phyloP scores from a whole-genome alignment of 192 early-diverging fungal species.

The Umbelopsis sp. region DNA sequence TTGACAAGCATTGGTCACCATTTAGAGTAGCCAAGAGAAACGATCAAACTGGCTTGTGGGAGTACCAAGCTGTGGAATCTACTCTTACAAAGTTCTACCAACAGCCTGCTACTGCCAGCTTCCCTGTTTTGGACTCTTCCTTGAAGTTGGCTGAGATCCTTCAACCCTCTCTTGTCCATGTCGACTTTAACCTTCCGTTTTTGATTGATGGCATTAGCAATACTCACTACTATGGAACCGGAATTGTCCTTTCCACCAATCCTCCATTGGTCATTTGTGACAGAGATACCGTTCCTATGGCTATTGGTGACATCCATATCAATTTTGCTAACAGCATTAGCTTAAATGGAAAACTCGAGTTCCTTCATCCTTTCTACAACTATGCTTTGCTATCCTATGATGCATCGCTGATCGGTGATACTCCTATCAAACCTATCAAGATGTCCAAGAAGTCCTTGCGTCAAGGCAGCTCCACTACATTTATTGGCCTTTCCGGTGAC shows the following conservation, averaged over 20 bases:
- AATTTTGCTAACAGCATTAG: constrained; percentile 83
- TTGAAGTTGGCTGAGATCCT: constrained; percentile 66
- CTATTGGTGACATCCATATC: constrained; percentile 73
- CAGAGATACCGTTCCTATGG: constrained; percentile 79
- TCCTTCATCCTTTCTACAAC: constrained; percentile 88
- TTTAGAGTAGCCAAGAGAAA: constrained; percentile 80
- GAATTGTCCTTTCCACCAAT: constrained; percentile 77
- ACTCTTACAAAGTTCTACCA: constrained; percentile 48
- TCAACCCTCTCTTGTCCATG: constrained; percentile 73
- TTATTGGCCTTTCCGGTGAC: constrained; percentile 58
- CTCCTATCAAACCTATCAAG: constrained; percentile 62
- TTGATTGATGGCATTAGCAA: constrained; percentile 71
- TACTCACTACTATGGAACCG: constrained; percentile 69
- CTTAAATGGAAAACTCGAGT: constrained; percentile 79
- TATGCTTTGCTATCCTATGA: constrained; percentile 86
- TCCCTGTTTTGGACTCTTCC: constrained; percentile 64
- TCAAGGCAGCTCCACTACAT: constrained; percentile 58
- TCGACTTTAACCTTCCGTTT: constrained; percentile 80
- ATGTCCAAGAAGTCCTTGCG: constrained; percentile 54
- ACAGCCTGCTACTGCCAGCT: constrained; percentile 68
- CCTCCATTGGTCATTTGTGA: constrained; percentile 81
- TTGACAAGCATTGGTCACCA: constrained; percentile 83
- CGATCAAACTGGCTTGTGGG: constrained; percentile 80
- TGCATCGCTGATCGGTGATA: constrained; percentile 62
- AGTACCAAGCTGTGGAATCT: constrained; percentile 64